Percentiles rank a stretch among this genome's conserved stretches.
These are phyloP conservation scores for Penicillium goetzii DNA, from an alignment of 495 filamentous ascomycete species.

Conservation along the genomic window DNA sequence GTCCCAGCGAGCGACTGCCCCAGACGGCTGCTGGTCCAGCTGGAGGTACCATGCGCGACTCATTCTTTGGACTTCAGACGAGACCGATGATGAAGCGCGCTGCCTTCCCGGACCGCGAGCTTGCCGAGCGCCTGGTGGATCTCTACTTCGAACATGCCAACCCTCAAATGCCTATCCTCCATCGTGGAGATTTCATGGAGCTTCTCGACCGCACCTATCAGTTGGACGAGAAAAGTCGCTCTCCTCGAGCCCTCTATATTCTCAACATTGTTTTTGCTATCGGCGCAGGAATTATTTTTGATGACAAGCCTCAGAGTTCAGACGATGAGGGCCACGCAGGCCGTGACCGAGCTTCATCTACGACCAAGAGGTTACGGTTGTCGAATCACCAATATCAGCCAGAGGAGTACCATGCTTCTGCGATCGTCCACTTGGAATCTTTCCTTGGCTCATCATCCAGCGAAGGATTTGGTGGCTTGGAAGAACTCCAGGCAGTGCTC, in stretches of 20 bases:
- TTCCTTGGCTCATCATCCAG: constrained; percentile 69
- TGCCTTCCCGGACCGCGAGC: constrained; percentile 74
- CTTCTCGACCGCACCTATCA: constrained; percentile 80
- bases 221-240: constrained; percentile 67
- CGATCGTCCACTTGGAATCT: constrained; percentile 86
- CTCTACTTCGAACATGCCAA: constrained; percentile 97
- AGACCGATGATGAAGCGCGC: constrained; percentile 85
- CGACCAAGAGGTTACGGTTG: constrained; percentile 54
- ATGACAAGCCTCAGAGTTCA: constrained; percentile 54
- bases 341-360: constrained; percentile 42
- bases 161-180: constrained; percentile 90
- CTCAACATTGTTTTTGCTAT: constrained; percentile 99
- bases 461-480: constrained; percentile 76
- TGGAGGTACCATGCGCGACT: constrained; percentile 84
- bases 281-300: constrained; percentile 88
- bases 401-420: constrained; percentile 94
- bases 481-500: constrained; percentile 90
- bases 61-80: constrained; percentile 91
- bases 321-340: constrained; percentile 41
- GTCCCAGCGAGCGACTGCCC: constrained; percentile 51
- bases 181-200: constrained; percentile 82
- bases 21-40: constrained; percentile 50
- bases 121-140: constrained; percentile 71
- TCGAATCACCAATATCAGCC: constrained; percentile 77
- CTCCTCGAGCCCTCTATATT: constrained; percentile 83